Evolutionary conservation across 768 basidiomycete species (phyloP), one percentile per base, ranked within the genome.

Genomic region (Amanita polypyramis): DNA sequence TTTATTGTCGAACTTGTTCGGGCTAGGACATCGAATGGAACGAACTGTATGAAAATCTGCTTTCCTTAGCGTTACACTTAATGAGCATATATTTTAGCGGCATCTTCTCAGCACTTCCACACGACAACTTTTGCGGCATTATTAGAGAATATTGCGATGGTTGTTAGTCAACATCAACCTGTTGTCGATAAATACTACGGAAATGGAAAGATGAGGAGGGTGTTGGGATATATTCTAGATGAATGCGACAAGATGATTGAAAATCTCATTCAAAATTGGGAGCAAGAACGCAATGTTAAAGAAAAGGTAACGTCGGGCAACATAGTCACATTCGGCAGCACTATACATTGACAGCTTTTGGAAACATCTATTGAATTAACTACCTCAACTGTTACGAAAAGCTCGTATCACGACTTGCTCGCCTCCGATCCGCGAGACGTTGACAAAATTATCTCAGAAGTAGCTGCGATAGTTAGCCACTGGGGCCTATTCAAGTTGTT

Each of bases 121-220:
- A 80, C 96, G 53, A 82, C 90, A 2, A 77, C 83, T 9, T 67
- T 99, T 47, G 97, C 95, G 2, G 82, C 89, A 5, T 75, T 99
- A 1, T 93, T 98, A 55, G 96, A 99, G 66, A 86, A 84, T 48
- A 85, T 99, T 43, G 96, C 94, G 0, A 79, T 90, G 71, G 92
- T 99, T 54, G 83, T 99, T 17, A 92, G 95, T 57, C 96, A 99
- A 58, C 96, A 99, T 60, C 95, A 96, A 55, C 89, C 92, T 2
- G 80, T 99, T 4, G 94, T 99, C 1, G 95, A 97, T 60, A 98
- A 96, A 65, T 98, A 99, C 65, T 99, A 99, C 57, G 96, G 96
- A 0, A 56, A 63, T 7, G 87, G 91, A 0, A 85, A 85, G 62
- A 98, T 98, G 95, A 67, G 72, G 35, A 75, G 65, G 30, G 91